Base-by-base conservation (phyloP, 352 stramenopile species). In the Blastocystis sp. region DNA sequence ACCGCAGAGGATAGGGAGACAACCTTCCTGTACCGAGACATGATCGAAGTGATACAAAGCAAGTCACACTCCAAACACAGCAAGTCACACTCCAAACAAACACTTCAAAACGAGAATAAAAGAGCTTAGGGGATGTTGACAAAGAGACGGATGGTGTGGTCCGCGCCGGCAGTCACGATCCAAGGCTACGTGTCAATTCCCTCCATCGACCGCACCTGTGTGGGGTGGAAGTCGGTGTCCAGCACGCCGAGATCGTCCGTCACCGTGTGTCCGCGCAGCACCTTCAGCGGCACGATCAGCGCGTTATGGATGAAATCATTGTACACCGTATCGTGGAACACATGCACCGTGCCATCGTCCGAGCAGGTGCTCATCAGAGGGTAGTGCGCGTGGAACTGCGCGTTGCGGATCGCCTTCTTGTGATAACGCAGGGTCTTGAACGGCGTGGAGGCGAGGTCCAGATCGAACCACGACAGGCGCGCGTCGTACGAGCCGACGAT, bases 351-450 rank as follows among this genome's bases (percentile, higher is more conserved):
- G 82, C 96, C 97, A 90, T 99, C 97, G 89, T 99, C 97, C 28
- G 95, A 97, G 38, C 94, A 95, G 52, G 96, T 98, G 21, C 96
- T 96, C 95, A 99, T 98, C 48, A 99, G 93, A 62, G 97, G 97
- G 90, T 99, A 98, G 23, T 91, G 88, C 38, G 74, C 52, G 90
- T 98, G 95, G 90, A 95, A 99, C 43, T 92, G 92, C 14, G 98
- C 95, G 11, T 92, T 93, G 53, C 97, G 93, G 48, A 99, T 92
- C 7, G 96, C 97, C 89, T 98, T 96, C 89, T 98, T 94, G 91
- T 99, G 96, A 91, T 98, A 99, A 89, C 98, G 98, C 86, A 99
- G 92, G 59, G 96, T 98, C 91, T 99, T 98, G 93, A 97, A 99
- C 60, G 97, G 96, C 82, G 93, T 98, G 62, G 93, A 96, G 17